phyloP scores from a whole-genome alignment of 352 stramenopile species.

The Globisporangium parvum region DNA sequence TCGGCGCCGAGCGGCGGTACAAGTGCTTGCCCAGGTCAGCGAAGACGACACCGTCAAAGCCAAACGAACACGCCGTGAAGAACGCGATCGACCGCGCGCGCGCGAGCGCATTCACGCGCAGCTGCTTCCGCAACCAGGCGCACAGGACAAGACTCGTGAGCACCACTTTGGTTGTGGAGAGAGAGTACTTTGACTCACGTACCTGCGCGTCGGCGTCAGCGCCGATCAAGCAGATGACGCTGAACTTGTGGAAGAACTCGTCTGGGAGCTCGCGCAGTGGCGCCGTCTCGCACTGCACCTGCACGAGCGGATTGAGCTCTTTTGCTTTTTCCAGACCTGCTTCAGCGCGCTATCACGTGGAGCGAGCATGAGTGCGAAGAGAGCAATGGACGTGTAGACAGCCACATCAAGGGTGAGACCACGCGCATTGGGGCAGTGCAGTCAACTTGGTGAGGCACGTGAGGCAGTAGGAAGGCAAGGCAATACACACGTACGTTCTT shows the following conservation, averaged over 20 bases:
- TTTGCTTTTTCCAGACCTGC: slow-evolving; percentile 80
- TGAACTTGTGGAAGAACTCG: slow-evolving; percentile 84
- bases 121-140: slow-evolving; percentile 10
- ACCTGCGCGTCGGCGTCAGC: slow-evolving; percentile 40
- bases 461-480: background rate
- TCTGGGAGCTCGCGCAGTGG: slow-evolving; percentile 41
- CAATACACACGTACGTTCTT: slow-evolving; percentile 46
- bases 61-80: slow-evolving; percentile 71
- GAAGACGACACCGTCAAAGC: slow-evolving; percentile 76
- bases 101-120: slow-evolving; percentile 56
- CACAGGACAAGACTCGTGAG: background rate
- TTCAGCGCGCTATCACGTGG: slow-evolving; percentile 45
- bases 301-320: slow-evolving; percentile 93
- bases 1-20: slow-evolving; percentile 41
- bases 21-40: slow-evolving; percentile 62
- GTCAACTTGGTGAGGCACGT: slow-evolving; percentile 11
- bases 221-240: slow-evolving; percentile 72
- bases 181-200: background rate
- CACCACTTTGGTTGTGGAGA: too few species aligned
- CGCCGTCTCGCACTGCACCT: slow-evolving; percentile 76
- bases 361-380: background rate
- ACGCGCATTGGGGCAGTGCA: too few species aligned
- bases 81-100: slow-evolving; percentile 52
- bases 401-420: background rate
- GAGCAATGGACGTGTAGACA: background rate